Evolutionary conservation across 2,329 filamentous ascomycete species (phyloP), one percentile per base, ranked within the genome.

Genomic region (Daldinia eschscholtzii): DNA sequence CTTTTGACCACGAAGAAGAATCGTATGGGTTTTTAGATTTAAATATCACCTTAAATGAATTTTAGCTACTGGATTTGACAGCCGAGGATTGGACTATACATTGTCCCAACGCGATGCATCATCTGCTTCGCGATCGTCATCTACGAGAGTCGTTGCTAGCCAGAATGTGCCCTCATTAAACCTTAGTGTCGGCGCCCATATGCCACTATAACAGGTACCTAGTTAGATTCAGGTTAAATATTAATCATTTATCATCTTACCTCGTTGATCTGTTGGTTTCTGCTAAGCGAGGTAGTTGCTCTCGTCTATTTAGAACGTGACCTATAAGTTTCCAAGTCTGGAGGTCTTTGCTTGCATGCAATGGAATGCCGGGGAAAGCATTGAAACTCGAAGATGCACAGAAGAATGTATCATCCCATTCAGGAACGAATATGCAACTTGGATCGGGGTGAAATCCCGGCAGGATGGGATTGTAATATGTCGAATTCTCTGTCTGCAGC

Each of bases 111-210:
- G 77, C 58, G 73, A 79, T 26, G 74, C 60, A 61, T 79, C 78
- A 37, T 73, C 61, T 10, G 30, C 72, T 6, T 65, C 70, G 67
- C 80, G 64, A 70, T 79, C 75, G 20, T 80, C 78, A 67, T 79
- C 74, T 3, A 83, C 78, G 5, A 81, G 76, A 0, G 81, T 83
- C 2, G 81, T 81, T 41, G 85, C 80, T 0, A 85, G 67, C 66
- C 83, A 86, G 61, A 86, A 85, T 0, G 71, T 78, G 0, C 80
- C 81, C 1, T 83, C 71, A 28, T 82, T 79, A 30, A 84, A 81
- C 6, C 83, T 76, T 0, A 86, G 71, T 0, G 84, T 84, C 0
- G 84, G 79, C 0, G 86, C 86, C 78, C 83, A 88, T 48, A 84
- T 82, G 0, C 83, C 82, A 20, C 80, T 80, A 13, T 61, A n/a